Conservation (phyloP, 2,329 filamentous ascomycete species). For the Colletotrichum aenigma region DNA sequence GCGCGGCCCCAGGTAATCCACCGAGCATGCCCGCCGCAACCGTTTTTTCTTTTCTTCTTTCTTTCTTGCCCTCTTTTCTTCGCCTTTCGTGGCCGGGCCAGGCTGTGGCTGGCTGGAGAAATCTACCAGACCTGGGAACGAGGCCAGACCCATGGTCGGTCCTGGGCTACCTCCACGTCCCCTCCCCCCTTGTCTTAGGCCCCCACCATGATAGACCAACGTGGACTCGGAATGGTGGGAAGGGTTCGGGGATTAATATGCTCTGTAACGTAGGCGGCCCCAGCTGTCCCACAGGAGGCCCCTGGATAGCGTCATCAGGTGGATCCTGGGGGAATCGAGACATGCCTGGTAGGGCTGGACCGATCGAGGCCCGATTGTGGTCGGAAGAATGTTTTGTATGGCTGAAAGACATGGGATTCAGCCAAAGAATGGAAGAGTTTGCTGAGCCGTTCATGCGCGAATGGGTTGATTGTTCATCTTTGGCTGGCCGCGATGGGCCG, state of each 20-base stretch:
- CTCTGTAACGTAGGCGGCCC: not conserved
- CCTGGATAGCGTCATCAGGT: not conserved
- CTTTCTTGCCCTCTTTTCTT: no score
- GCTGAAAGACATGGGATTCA: not conserved
- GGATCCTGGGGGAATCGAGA: slow-evolving; percentile 35
- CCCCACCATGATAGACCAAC: not conserved
- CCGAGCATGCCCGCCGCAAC: not conserved
- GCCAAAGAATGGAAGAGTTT: not conserved
- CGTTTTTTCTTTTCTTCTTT: no score
- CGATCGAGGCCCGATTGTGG: not conserved
- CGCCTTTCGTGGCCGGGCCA: no score
- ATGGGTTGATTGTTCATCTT: no score
- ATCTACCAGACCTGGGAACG: not conserved
- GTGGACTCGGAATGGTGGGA: not conserved
- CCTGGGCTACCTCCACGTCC: not conserved
- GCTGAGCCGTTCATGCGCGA: not conserved
- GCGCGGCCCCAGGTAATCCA: not conserved
- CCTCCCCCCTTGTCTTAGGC: not conserved
- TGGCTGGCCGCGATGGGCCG: not conserved
- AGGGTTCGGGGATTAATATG: not conserved
- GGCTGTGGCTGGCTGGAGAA: not conserved
- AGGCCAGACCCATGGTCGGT: not conserved
- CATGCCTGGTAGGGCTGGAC: slow-evolving; percentile 43
- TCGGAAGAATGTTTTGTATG: not conserved
- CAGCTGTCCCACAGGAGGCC: not conserved